phyloP scores from a whole-genome alignment of 495 filamentous ascomycete species.

The Lophium mytilinum region DNA sequence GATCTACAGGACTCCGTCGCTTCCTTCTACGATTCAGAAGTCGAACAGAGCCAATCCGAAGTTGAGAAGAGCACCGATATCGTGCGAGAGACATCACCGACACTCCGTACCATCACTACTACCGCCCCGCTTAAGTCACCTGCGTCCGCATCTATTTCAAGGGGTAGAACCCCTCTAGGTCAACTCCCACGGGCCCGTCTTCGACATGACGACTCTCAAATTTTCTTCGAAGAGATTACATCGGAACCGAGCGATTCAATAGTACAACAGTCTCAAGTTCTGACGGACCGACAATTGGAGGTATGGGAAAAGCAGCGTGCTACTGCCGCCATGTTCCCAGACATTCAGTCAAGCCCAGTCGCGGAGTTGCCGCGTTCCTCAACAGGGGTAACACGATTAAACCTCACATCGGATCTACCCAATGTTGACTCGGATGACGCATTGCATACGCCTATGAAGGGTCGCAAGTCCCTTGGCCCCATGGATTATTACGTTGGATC shows the following conservation, averaged over 20 bases:
- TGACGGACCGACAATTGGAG: slow-evolving; percentile 70
- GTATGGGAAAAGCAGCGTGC: slow-evolving; percentile 54
- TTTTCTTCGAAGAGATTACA: slow-evolving; percentile 62
- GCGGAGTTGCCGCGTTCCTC: slow-evolving; percentile 27
- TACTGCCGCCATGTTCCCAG: slow-evolving; percentile 61
- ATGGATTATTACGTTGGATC: slow-evolving; percentile 61
- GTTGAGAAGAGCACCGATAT: neutral
- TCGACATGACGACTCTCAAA: slow-evolving; percentile 66
- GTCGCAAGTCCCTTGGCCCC: slow-evolving; percentile 6
- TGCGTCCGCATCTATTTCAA: neutral
- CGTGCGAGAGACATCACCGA: neutral
- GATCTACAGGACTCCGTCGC: slow-evolving; percentile 32
- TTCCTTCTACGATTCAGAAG: slow-evolving; percentile 18
- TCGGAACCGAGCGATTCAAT: slow-evolving; percentile 42
- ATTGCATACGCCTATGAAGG: slow-evolving; percentile 30
- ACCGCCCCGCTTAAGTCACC: slow-evolving; percentile 2
- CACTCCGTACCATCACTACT: neutral
- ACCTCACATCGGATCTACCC: slow-evolving; percentile 9
- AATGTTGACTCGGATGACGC: slow-evolving; percentile 18
- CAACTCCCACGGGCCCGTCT: slow-evolving; percentile 14
- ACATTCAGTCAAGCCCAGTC: slow-evolving; percentile 54
- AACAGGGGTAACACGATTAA: slow-evolving; percentile 12
- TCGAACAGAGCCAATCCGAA: neutral
- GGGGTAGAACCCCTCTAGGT: slow-evolving; percentile 5
- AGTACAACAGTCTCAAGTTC: slow-evolving; percentile 50